These are phyloP conservation scores for Phylloporus sp. DNA, from an alignment of 1,284 basidiomycete species.

Conservation along the genomic window DNA sequence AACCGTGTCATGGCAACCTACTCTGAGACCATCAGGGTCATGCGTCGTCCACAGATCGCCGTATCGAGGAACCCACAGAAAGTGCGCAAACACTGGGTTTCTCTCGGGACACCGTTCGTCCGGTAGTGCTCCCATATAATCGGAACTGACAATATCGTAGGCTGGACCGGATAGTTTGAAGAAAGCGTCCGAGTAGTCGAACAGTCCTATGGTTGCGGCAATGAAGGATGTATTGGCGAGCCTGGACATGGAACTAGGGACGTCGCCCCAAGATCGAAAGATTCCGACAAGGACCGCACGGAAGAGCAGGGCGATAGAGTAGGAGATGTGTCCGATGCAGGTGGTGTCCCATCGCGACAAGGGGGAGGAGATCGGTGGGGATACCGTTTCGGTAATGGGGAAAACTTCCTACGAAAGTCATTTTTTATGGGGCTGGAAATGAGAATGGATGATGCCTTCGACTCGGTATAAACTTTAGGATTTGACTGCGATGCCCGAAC, in stretches of 20 bases:
- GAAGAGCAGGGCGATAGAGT: neutral
- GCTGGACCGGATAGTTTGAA: neutral
- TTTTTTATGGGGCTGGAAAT: neutral
- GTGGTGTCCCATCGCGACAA: neutral
- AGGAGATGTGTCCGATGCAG: neutral
- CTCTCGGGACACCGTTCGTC: neutral
- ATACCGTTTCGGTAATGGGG: neutral
- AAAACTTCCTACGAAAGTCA: neutral
- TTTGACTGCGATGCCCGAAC: neutral
- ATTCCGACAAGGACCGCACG: neutral
- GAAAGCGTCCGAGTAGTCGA: neutral
- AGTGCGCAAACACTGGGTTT: neutral
- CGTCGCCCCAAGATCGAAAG: neutral
- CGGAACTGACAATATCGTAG: neutral
- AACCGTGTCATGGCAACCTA: neutral
- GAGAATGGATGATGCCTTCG: neutral
- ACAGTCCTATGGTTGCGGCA: neutral
- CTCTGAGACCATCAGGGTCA: neutral
- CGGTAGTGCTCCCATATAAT: neutral
- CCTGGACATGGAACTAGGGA: neutral
- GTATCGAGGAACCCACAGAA: neutral
- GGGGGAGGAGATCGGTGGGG: neutral
- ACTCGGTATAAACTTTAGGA: neutral
- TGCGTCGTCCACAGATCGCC: neutral
- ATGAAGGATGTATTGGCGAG: neutral